Conservation (phyloP, 768 basidiomycete species). For the Lactarius psammicola region DNA sequence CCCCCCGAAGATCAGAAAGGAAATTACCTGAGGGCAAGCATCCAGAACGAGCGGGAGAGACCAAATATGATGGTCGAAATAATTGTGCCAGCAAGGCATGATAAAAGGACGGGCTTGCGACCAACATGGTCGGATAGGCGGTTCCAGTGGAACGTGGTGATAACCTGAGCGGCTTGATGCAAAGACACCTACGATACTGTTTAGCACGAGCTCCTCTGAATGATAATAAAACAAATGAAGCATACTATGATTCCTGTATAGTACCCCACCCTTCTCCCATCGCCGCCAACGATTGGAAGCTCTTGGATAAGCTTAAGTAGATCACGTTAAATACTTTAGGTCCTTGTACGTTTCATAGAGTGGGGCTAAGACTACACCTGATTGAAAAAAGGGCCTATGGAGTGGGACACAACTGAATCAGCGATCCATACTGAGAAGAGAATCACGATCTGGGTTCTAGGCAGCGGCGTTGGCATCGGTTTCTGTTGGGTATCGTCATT, state of each 20-base stretch:
- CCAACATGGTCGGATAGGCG: slow-evolving; percentile 47
- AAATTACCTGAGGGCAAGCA: slow-evolving; percentile 24
- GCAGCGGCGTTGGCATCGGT: slow-evolving; percentile 41
- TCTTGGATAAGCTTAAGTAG: slow-evolving; percentile 41
- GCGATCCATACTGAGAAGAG: slow-evolving; percentile 45
- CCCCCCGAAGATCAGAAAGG: neutral
- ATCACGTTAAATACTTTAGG: too few species aligned
- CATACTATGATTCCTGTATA: slow-evolving; percentile 50
- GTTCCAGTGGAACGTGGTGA: slow-evolving; percentile 47
- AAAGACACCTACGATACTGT: slow-evolving; percentile 41
- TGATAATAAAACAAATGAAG: slow-evolving; percentile 16
- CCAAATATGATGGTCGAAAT: slow-evolving; percentile 39
- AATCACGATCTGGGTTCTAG: slow-evolving; percentile 45
- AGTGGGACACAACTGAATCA: slow-evolving; percentile 49
- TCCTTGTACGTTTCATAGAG: neutral
- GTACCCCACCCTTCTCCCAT: slow-evolving; percentile 30
- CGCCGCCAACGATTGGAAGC: slow-evolving; percentile 44
- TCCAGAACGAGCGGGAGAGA: slow-evolving; percentile 37
- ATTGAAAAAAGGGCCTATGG: slow-evolving; percentile 51
- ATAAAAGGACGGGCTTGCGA: slow-evolving; percentile 29
- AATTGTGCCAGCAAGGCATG: slow-evolving; percentile 38
- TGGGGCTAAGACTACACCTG: slow-evolving; percentile 34
- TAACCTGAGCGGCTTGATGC: slow-evolving; percentile 46
- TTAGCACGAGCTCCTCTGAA: neutral
- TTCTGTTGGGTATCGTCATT: neutral